Conservation (phyloP, 116 monocot genomes). For the Posidonia oceanica region DNA sequence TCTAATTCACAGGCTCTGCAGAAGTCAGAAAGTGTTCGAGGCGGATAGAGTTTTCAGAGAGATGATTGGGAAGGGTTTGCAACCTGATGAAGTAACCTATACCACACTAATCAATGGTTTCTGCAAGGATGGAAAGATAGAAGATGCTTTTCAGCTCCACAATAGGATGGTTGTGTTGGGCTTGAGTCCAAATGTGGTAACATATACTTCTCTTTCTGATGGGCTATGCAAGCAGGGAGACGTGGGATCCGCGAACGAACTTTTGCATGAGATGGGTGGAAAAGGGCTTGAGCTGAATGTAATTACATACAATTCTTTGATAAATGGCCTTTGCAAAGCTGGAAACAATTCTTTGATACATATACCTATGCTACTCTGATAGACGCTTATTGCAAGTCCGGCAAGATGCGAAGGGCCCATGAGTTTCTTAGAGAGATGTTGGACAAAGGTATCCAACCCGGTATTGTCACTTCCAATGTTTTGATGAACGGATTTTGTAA, state of each 20-base stretch:
- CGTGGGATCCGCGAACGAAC: conserved; percentile 74
- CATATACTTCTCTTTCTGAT: conserved; percentile 85
- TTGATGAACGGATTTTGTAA: conserved; percentile 84
- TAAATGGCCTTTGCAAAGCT: conserved; percentile 85
- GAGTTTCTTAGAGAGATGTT: conserved; percentile 64
- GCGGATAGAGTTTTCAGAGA: conserved; percentile 47
- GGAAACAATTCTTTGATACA: conserved; percentile 61
- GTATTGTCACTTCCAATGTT: conserved; percentile 87
- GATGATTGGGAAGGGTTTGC: conserved; percentile 44
- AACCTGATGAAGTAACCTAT: conserved; percentile 62
- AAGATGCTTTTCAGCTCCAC: conserved; percentile 61
- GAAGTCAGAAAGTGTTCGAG: conserved; percentile 35
- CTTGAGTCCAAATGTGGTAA: conserved; percentile 68
- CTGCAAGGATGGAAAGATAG: conserved; percentile 64
- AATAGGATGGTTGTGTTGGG: conserved; percentile 54
- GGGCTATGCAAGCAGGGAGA: conserved; percentile 88
- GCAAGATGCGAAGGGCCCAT: conserved; percentile 50
- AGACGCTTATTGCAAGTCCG: conserved; percentile 71
- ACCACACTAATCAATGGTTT: conserved; percentile 69
- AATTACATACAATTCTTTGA: conserved; percentile 80
- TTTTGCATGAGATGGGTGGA: conserved; percentile 56
- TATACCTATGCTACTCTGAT: conserved; percentile 90
- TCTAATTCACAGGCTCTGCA: conserved; percentile 54
- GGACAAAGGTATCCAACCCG: conserved; percentile 59
- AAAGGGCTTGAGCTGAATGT: conserved; percentile 74